Evolutionary conservation across 2,329 filamentous ascomycete species (phyloP).

Genomic region (Botryosphaeria dothidea): DNA sequence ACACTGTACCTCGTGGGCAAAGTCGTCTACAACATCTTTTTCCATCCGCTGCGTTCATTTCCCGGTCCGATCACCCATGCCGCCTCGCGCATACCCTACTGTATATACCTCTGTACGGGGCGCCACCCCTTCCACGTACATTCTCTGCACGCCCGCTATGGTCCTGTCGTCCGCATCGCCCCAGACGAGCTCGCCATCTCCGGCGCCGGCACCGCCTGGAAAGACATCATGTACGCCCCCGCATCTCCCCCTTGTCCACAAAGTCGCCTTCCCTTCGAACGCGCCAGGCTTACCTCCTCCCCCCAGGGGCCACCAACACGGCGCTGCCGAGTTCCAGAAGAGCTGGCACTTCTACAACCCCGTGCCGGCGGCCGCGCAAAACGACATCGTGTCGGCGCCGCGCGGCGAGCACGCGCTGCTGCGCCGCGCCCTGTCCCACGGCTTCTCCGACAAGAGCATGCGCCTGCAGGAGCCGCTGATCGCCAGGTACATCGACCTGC

Average conservation of each 20-base stretch:
- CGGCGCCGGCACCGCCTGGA: constrained; percentile 42
- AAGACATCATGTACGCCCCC: constrained; percentile 28
- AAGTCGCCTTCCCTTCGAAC: not conserved
- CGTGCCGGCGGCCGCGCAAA: constrained; percentile 33
- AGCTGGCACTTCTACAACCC: constrained; percentile 32
- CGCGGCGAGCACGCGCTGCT: constrained; percentile 71
- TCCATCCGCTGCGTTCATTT: constrained; percentile 46
- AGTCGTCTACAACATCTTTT: constrained; percentile 41
- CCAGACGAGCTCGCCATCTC: constrained; percentile 47
- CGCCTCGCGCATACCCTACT: constrained; percentile 35
- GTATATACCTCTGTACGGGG: constrained; percentile 30
- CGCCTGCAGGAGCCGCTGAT: constrained; percentile 43
- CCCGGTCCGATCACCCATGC: constrained; percentile 43
- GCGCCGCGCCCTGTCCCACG: constrained; percentile 47
- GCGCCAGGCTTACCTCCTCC: too few relatives aligned
- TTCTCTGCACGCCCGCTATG: constrained; percentile 41
- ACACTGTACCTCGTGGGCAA: constrained; percentile 22
- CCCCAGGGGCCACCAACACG: constrained; percentile 28
- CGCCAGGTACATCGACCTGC: constrained; percentile 41
- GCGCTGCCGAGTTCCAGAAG: constrained; percentile 23
- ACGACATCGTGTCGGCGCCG: constrained; percentile 62
- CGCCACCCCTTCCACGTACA: constrained; percentile 28
- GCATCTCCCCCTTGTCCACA: not conserved
- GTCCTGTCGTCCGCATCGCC: constrained; percentile 43
- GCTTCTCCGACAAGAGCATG: constrained; percentile 42